phyloP scores from a whole-genome alignment of 2,329 filamentous ascomycete genomes.

The Neurospora sp. region DNA sequence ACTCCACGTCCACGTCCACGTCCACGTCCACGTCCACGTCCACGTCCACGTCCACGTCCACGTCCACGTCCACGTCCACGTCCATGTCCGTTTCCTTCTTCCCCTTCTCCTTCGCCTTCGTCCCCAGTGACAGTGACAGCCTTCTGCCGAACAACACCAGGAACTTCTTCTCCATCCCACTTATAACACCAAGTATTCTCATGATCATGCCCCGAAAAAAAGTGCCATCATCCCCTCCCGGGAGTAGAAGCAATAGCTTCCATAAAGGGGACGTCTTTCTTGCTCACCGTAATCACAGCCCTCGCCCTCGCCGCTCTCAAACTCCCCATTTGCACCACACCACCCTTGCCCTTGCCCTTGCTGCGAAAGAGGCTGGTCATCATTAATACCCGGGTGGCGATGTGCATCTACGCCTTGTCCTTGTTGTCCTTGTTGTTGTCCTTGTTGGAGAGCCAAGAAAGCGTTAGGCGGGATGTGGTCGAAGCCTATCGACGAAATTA shows the following conservation, averaged over 20 bases:
- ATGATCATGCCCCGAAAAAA: constrained; percentile 54
- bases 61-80: not conserved
- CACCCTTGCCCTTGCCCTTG: constrained; percentile 22
- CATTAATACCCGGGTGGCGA: constrained; percentile 25
- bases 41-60: constrained; percentile 13
- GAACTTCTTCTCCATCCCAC: constrained; percentile 18
- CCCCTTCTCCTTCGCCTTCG: constrained; percentile 16
- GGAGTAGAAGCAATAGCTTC: constrained; percentile 37
- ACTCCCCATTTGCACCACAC: constrained; percentile 12
- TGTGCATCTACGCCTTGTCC: constrained; percentile 16
- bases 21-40: not conserved
- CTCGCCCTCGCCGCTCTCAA: constrained; percentile 12
- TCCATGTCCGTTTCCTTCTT: constrained; percentile 19
- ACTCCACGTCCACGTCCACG: constrained; percentile 15
- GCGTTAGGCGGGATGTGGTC: constrained; percentile 36
- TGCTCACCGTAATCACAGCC: constrained; percentile 29
- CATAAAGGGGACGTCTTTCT: constrained; percentile 52
- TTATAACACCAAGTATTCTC: constrained; percentile 40
- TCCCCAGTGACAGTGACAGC: constrained; percentile 4
- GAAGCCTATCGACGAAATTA: constrained; percentile 27
- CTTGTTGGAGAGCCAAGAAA: constrained; percentile 18
- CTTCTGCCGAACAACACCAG: not conserved
- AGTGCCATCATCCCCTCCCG: constrained; percentile 36
- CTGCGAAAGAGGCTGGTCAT: constrained; percentile 21
- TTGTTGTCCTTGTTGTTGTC: not conserved